These are phyloP conservation scores for Venturia aucupariae DNA, from an alignment of 2,329 filamentous ascomycete species.

Conservation along the genomic window DNA sequence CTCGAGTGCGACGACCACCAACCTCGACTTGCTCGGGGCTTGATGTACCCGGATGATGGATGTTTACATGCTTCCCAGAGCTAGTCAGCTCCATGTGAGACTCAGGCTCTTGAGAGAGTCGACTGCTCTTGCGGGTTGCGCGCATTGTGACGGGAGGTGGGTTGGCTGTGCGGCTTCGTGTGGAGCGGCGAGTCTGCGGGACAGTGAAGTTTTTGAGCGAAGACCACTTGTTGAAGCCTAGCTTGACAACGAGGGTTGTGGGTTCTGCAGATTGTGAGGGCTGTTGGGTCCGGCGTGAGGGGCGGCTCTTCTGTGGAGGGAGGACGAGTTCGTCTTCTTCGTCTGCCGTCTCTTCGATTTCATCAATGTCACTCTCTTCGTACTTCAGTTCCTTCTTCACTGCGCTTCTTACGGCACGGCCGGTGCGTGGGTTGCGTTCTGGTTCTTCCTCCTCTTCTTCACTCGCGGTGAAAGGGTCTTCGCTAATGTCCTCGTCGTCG, in stretches of 20 bases:
- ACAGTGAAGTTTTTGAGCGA: background rate
- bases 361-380: slow-evolving; percentile 39
- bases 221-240: slow-evolving; percentile 2
- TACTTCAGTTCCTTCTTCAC: slow-evolving; percentile 47
- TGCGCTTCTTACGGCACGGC: slow-evolving; percentile 46
- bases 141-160: slow-evolving; percentile 18
- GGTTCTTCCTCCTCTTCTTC: slow-evolving; percentile 13
- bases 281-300: background rate
- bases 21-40: slow-evolving; percentile 40
- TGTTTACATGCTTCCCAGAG: slow-evolving; percentile 48
- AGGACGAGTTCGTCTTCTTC: slow-evolving; percentile 17
- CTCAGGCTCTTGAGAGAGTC: slow-evolving; percentile 48
- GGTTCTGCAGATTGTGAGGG: background rate
- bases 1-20: slow-evolving; percentile 30
- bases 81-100: slow-evolving; percentile 49
- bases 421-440: slow-evolving; percentile 38
- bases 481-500: slow-evolving; percentile 18
- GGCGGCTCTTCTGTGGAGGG: slow-evolving; percentile 7
- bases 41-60: slow-evolving; percentile 44
- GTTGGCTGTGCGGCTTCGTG: slow-evolving; percentile 20
- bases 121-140: slow-evolving; percentile 45
- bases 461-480: slow-evolving; percentile 11
- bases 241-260: slow-evolving; percentile 5
- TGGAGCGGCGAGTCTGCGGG: slow-evolving; percentile 21
- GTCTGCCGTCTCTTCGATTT: slow-evolving; percentile 23